These are phyloP conservation scores for Russula abietina DNA, from an alignment of 768 basidiomycete species.

Conservation along the genomic window DNA sequence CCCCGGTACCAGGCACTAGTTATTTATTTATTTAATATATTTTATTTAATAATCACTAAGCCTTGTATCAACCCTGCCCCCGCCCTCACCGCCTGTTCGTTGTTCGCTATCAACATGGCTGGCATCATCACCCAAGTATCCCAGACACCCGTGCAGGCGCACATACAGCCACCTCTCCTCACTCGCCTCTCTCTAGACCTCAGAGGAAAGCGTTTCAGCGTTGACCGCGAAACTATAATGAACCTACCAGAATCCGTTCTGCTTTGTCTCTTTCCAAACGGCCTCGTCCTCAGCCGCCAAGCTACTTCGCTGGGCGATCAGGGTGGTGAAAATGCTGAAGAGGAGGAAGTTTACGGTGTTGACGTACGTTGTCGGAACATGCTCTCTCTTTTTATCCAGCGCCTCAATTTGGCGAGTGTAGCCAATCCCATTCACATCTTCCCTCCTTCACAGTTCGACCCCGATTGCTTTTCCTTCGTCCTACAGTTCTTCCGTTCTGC, in stretches of 20 bases:
- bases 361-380: slow-evolving; percentile 60
- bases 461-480: slow-evolving; percentile 92
- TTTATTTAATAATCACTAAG: neutral
- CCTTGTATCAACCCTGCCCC: neutral
- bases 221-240: slow-evolving; percentile 97
- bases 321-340: slow-evolving; percentile 67
- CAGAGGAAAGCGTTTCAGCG: slow-evolving; percentile 83
- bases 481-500: slow-evolving; percentile 87
- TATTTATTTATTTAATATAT: slow-evolving; percentile 7
- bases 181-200: slow-evolving; percentile 88
- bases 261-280: slow-evolving; percentile 95
- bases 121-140: slow-evolving; percentile 48
- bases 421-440: slow-evolving; percentile 20
- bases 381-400: slow-evolving; percentile 16
- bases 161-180: slow-evolving; percentile 80
- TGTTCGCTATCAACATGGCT: slow-evolving; percentile 31
- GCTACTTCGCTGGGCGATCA: slow-evolving; percentile 69
- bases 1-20: neutral
- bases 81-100: neutral
- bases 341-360: slow-evolving; percentile 91
- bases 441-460: slow-evolving; percentile 70
- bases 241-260: slow-evolving; percentile 96
- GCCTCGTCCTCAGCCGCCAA: slow-evolving; percentile 86
- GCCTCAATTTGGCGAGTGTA: slow-evolving; percentile 13
- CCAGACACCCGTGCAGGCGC: slow-evolving; percentile 58